Conservation (phyloP, 75 land plant genomes). For the Sequoia sempervirens region DNA sequence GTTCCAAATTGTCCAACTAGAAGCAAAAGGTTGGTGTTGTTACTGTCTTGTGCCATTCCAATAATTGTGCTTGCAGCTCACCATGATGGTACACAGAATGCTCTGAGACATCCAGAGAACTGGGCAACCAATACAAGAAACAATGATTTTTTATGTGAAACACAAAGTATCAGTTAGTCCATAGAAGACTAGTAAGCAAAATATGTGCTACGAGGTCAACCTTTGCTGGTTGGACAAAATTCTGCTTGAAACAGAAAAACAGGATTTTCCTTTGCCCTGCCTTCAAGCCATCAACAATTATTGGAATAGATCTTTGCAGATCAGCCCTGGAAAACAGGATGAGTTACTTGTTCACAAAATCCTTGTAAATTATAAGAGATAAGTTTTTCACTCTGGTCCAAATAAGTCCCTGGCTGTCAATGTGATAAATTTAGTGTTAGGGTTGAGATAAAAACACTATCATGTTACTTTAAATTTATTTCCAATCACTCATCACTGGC, state of each 20-base stretch:
- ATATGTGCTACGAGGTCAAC: constrained; percentile 10
- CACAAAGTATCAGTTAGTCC: neutral
- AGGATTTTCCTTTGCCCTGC: constrained; percentile 97
- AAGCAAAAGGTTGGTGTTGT: constrained; percentile 85
- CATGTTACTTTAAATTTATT: neutral
- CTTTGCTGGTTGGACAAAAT: constrained; percentile 87
- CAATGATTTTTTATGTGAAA: neutral
- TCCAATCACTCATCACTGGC: neutral
- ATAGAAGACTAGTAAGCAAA: neutral
- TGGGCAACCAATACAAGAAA: constrained; percentile 66
- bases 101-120: constrained; percentile 97
- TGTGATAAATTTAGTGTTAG: neutral
- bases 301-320: constrained; percentile 89
- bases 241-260: constrained; percentile 88
- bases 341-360: constrained; percentile 94
- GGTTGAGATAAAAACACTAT: neutral
- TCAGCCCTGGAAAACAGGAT: constrained; percentile 93
- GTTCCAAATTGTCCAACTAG: constrained; percentile 97
- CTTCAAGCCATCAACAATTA: constrained; percentile 96
- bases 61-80: constrained; percentile 89
- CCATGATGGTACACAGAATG: constrained; percentile 99
- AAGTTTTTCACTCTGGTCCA: constrained; percentile 66
- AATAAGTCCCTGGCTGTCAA: constrained; percentile 88
- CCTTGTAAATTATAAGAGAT: constrained; percentile 91
- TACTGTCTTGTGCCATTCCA: constrained; percentile 99